These are phyloP conservation scores for Rachicladosporium sp. DNA, from an alignment of 2,329 filamentous ascomycete genomes.

Conservation along the genomic window DNA sequence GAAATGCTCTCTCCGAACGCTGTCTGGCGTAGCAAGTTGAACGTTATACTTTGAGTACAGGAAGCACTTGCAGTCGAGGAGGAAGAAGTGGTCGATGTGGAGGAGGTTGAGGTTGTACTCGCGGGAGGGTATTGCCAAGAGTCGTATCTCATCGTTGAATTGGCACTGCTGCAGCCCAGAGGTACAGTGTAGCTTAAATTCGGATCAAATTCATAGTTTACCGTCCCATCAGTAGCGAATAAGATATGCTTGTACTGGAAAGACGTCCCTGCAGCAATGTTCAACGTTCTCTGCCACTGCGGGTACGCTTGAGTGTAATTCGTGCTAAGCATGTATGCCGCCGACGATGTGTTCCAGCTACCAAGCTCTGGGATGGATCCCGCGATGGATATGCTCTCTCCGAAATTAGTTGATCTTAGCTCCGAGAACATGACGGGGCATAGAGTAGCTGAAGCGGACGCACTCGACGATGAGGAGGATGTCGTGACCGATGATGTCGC, in stretches of 20 bases:
- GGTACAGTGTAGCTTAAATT: conserved; percentile 31
- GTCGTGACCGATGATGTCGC: too few species aligned
- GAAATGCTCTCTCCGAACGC: too few species aligned
- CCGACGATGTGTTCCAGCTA: conserved; percentile 43
- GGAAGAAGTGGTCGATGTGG: too few species aligned
- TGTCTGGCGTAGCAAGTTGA: too few species aligned
- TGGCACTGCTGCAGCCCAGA: conserved; percentile 20
- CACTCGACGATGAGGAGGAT: neutral
- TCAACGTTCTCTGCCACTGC: conserved; percentile 48
- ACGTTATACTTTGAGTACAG: too few species aligned
- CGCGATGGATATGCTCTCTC: conserved; percentile 53
- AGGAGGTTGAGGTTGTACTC: too few species aligned
- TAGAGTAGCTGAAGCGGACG: neutral
- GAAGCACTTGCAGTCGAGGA: too few species aligned
- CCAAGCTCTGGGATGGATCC: conserved; percentile 50
- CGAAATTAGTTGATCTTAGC: conserved; percentile 20
- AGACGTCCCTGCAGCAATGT: conserved; percentile 41
- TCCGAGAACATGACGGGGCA: conserved; percentile 5
- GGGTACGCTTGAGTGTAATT: conserved; percentile 49
- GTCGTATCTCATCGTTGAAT: too few species aligned
- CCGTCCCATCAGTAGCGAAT: conserved; percentile 38
- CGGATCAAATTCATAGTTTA: conserved; percentile 53
- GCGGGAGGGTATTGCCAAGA: too few species aligned
- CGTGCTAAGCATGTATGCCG: conserved; percentile 44
- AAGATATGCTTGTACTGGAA: conserved; percentile 22